Evolutionary conservation across 2,329 filamentous ascomycete genomes (phyloP).

Genomic region (Phyllosticta paracitricarpa): DNA sequence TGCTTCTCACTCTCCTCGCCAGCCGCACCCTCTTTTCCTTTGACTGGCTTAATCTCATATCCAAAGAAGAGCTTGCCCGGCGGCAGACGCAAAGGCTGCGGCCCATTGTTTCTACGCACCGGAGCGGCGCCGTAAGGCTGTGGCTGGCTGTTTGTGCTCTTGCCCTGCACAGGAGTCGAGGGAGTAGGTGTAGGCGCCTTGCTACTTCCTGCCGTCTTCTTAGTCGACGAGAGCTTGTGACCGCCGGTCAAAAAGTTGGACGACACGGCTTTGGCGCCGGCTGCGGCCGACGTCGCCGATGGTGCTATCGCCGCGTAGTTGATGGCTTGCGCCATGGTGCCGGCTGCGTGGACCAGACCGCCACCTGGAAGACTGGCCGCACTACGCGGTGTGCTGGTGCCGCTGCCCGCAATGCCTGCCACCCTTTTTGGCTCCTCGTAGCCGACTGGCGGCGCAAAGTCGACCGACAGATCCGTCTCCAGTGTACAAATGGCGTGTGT

Average conservation of each 20-base stretch:
- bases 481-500: slow-evolving; percentile 84
- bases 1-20: slow-evolving; percentile 53
- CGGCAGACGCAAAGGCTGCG: slow-evolving; percentile 73
- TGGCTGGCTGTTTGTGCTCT: slow-evolving; percentile 28
- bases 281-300: slow-evolving; percentile 54
- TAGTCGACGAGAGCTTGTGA: slow-evolving; percentile 63
- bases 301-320: slow-evolving; percentile 90
- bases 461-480: slow-evolving; percentile 92
- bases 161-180: slow-evolving; percentile 53
- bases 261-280: slow-evolving; percentile 51
- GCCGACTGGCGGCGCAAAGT: slow-evolving; percentile 87
- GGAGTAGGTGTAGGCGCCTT: slow-evolving; percentile 58
- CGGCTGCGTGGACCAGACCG: slow-evolving; percentile 70
- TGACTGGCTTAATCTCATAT: slow-evolving; percentile 82
- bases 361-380: slow-evolving; percentile 53
- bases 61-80: slow-evolving; percentile 94
- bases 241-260: slow-evolving; percentile 75
- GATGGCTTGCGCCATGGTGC: slow-evolving; percentile 95
- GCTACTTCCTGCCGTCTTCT: slow-evolving; percentile 46
- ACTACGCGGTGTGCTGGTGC: slow-evolving; percentile 78
- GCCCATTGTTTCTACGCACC: slow-evolving; percentile 56
- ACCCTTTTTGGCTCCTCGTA: slow-evolving; percentile 76
- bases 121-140: slow-evolving; percentile 20
- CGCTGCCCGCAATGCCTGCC: slow-evolving; percentile 51
- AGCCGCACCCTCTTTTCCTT: slow-evolving; percentile 56